phyloP scores from a whole-genome alignment of 2,329 filamentous ascomycete genomes.

The Pseudogymnoascus sp. region DNA sequence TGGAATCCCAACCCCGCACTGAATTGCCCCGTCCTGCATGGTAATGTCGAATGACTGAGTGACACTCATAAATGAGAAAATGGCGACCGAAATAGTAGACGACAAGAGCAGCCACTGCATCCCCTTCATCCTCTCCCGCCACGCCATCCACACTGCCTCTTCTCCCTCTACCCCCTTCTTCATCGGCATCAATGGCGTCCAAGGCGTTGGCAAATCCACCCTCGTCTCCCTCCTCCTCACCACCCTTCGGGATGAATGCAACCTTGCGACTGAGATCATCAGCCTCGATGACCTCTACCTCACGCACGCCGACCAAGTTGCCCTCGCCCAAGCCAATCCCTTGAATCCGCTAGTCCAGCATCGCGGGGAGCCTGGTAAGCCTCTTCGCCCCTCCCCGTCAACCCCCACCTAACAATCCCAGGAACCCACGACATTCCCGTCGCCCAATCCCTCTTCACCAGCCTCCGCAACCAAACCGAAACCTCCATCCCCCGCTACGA shows the following conservation, averaged over 20 bases:
- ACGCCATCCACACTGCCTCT: conserved; percentile 41
- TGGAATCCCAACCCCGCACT: not conserved
- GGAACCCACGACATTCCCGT: conserved; percentile 56
- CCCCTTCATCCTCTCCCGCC: conserved; percentile 61
- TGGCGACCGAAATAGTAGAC: conserved; percentile 51
- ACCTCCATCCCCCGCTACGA: conserved; percentile 57
- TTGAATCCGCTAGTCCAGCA: conserved; percentile 56
- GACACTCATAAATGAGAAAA: conserved; percentile 19
- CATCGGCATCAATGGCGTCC: conserved; percentile 82
- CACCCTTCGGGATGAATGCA: conserved; percentile 44
- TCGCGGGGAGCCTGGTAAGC: conserved; percentile 52
- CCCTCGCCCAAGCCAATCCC: conserved; percentile 44
- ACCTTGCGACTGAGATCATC: conserved; percentile 47
- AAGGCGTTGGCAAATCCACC: conserved; percentile 89
- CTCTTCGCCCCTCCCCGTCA: not conserved
- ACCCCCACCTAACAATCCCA: conserved; percentile 4
- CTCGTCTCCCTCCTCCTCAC: conserved; percentile 59
- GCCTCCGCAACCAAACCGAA: conserved; percentile 38
- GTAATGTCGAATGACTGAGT: no score
- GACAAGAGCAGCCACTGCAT: conserved; percentile 73
- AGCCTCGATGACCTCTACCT: conserved; percentile 67
- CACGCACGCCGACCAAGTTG: conserved; percentile 46
- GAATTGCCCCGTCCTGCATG: no score
- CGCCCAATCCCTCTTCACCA: conserved; percentile 43
- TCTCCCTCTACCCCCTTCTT: conserved; percentile 55